phyloP scores from a whole-genome alignment of 805 yeast species.

The Candida fluviatilis region DNA sequence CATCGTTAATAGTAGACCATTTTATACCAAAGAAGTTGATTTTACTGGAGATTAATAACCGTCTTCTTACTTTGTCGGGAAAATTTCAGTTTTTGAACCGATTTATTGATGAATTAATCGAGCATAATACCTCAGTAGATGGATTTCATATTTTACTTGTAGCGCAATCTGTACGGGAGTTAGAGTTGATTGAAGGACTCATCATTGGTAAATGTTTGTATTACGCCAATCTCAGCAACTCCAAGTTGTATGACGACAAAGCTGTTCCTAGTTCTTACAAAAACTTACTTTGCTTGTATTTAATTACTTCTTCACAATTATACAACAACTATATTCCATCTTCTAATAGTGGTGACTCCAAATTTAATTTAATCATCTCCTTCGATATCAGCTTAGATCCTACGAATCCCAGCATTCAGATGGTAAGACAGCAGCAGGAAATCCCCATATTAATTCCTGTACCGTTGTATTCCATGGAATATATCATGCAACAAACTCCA shows the following conservation, averaged over 20 bases:
- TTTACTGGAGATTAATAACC: conserved; percentile 59
- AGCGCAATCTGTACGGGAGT: conserved; percentile 60
- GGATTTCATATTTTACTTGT: conserved; percentile 37
- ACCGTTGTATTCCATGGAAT: conserved; percentile 32
- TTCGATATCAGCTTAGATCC: conserved; percentile 32
- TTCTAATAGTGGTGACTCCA: conserved; percentile 12
- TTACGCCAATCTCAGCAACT: conserved; percentile 65
- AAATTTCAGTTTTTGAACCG: conserved; percentile 55
- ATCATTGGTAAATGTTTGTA: conserved; percentile 66
- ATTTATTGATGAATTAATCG: conserved; percentile 34
- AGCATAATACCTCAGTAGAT: conserved; percentile 9
- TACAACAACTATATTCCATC: conserved; percentile 26
- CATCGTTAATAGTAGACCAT: conserved; percentile 70
- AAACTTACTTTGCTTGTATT: conserved; percentile 17
- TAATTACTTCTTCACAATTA: conserved; percentile 30
- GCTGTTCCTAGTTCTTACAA: conserved; percentile 4
- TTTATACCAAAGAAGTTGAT: conserved; percentile 68
- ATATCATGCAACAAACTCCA: conserved; percentile 18
- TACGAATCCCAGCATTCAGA: conserved; percentile 32
- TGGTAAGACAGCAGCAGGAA: conserved; percentile 19
- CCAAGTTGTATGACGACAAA: conserved; percentile 47
- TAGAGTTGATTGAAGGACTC: conserved; percentile 75
- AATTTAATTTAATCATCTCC: conserved; percentile 30
- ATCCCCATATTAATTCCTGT: conserved; percentile 35
- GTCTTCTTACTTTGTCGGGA: conserved; percentile 51